Conservation (phyloP, 441 rosid species). For the Erysimum cheiri region DNA sequence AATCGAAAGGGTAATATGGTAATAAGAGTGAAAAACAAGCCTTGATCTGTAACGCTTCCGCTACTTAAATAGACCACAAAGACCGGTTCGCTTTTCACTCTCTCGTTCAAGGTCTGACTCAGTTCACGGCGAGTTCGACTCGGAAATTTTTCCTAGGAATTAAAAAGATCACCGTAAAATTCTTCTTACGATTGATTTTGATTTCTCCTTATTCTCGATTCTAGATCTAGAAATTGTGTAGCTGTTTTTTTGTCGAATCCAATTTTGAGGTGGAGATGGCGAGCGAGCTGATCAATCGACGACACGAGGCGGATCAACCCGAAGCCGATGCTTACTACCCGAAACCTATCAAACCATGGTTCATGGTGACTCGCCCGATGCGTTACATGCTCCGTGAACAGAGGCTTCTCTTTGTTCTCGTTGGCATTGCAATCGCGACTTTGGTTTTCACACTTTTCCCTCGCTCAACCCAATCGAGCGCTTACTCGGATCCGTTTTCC, state of each 20-base stretch:
- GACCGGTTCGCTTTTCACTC: constrained; percentile 32
- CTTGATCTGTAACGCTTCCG: constrained; percentile 30
- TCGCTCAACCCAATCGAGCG: constrained; percentile 29
- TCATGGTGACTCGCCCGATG: constrained; percentile 59
- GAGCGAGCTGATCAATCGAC: constrained; percentile 82
- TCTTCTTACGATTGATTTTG: background rate
- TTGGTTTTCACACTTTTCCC: constrained; percentile 62
- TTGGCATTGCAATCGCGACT: constrained; percentile 67
- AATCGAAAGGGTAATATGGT: constrained; percentile 22
- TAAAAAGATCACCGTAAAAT: background rate
- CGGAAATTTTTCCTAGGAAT: constrained; percentile 10
- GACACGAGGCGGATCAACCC: constrained; percentile 72
- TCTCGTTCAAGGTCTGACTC: constrained; percentile 43
- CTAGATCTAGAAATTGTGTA: constrained; percentile 14
- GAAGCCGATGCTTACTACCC: constrained; percentile 77
- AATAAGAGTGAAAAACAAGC: constrained; percentile 26
- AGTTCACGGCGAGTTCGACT: constrained; percentile 45
- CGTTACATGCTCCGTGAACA: constrained; percentile 69
- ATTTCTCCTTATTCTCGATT: background rate
- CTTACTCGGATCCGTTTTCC: constrained; percentile 42
- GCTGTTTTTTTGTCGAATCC: background rate
- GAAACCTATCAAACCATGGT: constrained; percentile 87
- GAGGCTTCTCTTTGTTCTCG: constrained; percentile 62
- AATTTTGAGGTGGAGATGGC: constrained; percentile 45
- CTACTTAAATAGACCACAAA: constrained; percentile 37